Evolutionary conservation across 495 filamentous ascomycete genomes (phyloP), one percentile per base, ranked within the genome.

Genomic region (Pyrenopolyporus hunteri): DNA sequence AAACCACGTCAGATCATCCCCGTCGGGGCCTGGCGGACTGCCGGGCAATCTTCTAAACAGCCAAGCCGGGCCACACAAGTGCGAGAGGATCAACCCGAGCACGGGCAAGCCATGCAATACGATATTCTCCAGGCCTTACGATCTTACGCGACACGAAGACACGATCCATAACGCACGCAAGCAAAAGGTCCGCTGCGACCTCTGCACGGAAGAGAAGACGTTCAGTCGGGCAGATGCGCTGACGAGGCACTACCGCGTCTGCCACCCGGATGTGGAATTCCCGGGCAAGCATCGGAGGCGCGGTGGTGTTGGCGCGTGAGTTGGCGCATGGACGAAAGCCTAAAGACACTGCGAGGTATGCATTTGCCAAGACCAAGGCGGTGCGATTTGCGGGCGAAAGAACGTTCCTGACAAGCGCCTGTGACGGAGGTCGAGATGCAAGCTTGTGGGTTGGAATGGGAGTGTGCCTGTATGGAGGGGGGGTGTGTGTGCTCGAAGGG

Each of bases 131-230:
- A 83, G 94, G n/a, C 93, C 93, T 26, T 98, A 98, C 83, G 94
- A 98, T 76, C 83, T 98, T 26, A 98, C 94, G 7, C 83, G 94
- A 7, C 94, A 98, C 72, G 94, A 98, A 74, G 93, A 97, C 65
- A 98, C 94, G 8, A 97, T 98, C 64, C 94, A 98, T 80, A 97
- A 96, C 64, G 89, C 87, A 3, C 83, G 87, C 65, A 96, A 97
- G 83, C 86, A 91, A 69, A 98, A 98, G 76, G 92, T 96, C n/a
- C 87, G 91, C 17, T 98, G 93, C 73, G 86, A 92, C 49, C 76
- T 95, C 42, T 98, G 93, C 75, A 92, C 90, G n/a, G 94, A 98
- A 61, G 93, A 97, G 69, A 97, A 98, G 81, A 93, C 91, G 0
- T 97, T 98, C 69, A 93, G 89, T 55, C 84, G 94, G 62, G 93